Percentiles rank a stretch among this genome's conserved stretches.
Conservation (phyloP, 192 early-diverging fungal genomes). For the Chytriomyces sp. region DNA sequence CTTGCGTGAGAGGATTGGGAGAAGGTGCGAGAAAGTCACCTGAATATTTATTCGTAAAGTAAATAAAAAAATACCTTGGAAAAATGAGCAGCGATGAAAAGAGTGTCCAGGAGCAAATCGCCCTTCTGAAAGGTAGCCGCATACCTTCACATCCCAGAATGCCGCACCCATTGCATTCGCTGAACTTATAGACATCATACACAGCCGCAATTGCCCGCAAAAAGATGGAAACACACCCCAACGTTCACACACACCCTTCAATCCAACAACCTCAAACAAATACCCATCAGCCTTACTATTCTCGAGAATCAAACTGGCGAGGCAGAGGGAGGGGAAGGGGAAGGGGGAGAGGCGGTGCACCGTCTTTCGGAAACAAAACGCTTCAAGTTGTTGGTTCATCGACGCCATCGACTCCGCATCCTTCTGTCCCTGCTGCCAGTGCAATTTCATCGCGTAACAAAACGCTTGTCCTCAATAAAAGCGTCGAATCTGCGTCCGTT, state of each 20-base stretch:
- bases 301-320: neutral
- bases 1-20: no score
- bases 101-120: slow-evolving; percentile 16
- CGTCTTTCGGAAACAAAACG: neutral
- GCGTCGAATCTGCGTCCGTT: neutral
- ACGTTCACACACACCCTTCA: neutral
- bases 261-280: neutral
- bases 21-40: no score
- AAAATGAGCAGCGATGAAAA: neutral
- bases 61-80: neutral
- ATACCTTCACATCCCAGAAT: neutral
- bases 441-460: neutral
- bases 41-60: no score
- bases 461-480: neutral
- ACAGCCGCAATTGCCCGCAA: slow-evolving; percentile 5
- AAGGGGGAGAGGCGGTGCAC: neutral
- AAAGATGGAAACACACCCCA: neutral
- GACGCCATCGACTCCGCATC: neutral
- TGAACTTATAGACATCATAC: neutral
- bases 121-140: neutral
- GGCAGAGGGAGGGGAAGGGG: no score
- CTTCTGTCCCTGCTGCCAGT: neutral
- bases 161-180: no score
- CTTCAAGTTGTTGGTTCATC: no score
- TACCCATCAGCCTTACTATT: neutral